Percentiles rank a stretch among this genome's conserved stretches.
phyloP scores from a whole-genome alignment of 306 rosid genomes.

The Trifolium fragiferum region DNA sequence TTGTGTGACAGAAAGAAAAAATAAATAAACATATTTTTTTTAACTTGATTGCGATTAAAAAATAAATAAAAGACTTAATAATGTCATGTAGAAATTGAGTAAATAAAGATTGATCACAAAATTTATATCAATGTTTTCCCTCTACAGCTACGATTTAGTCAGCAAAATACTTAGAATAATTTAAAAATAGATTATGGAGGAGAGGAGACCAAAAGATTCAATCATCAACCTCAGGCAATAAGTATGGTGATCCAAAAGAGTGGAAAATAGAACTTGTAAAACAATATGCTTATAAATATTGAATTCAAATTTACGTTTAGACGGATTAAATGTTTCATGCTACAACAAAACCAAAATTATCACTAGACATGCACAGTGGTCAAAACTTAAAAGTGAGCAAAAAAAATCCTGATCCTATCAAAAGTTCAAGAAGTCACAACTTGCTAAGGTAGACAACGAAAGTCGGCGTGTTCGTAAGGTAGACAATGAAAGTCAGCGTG shows the following conservation, averaged over 20 bases:
- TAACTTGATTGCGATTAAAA: too few species aligned
- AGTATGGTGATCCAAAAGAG: constrained; percentile 30
- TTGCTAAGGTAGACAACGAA: too few species aligned
- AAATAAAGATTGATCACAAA: neutral
- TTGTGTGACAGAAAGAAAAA: too few species aligned
- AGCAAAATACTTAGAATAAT: neutral
- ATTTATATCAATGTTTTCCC: constrained; percentile 1
- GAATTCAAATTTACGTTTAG: constrained; percentile 45
- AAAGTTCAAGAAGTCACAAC: constrained; percentile 35
- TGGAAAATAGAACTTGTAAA: constrained; percentile 32
- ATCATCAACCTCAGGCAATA: constrained; percentile 18
- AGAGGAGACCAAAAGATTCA: constrained; percentile 12
- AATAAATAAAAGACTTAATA: too few species aligned
- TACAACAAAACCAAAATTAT: constrained; percentile 49
- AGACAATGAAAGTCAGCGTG: too few species aligned
- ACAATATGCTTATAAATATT: constrained; percentile 16
- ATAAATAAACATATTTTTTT: too few species aligned
- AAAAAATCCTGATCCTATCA: constrained; percentile 44
- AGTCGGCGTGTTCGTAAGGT: too few species aligned
- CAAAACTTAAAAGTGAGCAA: constrained; percentile 51
- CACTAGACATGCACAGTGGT: constrained; percentile 48
- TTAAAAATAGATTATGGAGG: neutral
- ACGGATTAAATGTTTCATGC: constrained; percentile 32
- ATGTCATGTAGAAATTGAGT: too few species aligned
- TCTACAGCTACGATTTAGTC: neutral